Percentiles rank a stretch among this genome's conserved stretches.
These are phyloP conservation scores for Hemileccinum rubropunctum DNA, from an alignment of 768 basidiomycete genomes.

Conservation along the genomic window DNA sequence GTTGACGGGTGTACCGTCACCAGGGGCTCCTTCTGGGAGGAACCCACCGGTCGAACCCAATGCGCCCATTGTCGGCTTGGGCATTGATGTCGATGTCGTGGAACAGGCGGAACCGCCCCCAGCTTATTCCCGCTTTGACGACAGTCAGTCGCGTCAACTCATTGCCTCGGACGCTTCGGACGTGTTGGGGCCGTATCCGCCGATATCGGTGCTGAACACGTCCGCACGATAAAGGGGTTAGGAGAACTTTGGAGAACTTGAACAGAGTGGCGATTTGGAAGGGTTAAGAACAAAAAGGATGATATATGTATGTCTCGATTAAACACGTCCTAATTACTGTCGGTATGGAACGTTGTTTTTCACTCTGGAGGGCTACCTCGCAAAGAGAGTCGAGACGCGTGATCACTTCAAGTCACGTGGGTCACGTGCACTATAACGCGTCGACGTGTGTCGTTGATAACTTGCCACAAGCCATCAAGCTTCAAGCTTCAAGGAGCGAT, in stretches of 20 bases:
- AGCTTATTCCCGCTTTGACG: conserved; percentile 27
- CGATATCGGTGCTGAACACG: conserved; percentile 9
- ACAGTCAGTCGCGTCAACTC: conserved; percentile 6
- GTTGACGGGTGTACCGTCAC: conserved; percentile 14
- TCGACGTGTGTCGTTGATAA: not conserved
- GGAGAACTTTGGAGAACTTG: not conserved
- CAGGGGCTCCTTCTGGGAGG: conserved; percentile 1
- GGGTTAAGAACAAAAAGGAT: too few species aligned
- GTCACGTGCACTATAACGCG: conserved; percentile 18
- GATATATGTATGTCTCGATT: too few species aligned
- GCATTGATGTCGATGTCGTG: conserved; percentile 1
- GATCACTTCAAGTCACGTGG: conserved; percentile 14
- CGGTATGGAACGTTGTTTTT: too few species aligned
- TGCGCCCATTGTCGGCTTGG: conserved; percentile 1
- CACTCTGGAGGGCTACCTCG: too few species aligned
- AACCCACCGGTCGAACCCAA: not conserved
- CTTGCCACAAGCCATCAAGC: not conserved
- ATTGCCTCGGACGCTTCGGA: conserved; percentile 15
- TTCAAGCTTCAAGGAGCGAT: too few species aligned
- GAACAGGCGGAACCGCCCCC: conserved; percentile 12
- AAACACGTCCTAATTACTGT: too few species aligned
- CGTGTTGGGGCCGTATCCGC: conserved; percentile 22
- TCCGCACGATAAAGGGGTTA: not conserved
- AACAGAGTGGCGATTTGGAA: too few species aligned
- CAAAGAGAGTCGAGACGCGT: too few species aligned